Evolutionary conservation across 1,284 basidiomycete species (phyloP), one percentile per base, ranked within the genome.

Genomic region (Kwoniella shivajii): DNA sequence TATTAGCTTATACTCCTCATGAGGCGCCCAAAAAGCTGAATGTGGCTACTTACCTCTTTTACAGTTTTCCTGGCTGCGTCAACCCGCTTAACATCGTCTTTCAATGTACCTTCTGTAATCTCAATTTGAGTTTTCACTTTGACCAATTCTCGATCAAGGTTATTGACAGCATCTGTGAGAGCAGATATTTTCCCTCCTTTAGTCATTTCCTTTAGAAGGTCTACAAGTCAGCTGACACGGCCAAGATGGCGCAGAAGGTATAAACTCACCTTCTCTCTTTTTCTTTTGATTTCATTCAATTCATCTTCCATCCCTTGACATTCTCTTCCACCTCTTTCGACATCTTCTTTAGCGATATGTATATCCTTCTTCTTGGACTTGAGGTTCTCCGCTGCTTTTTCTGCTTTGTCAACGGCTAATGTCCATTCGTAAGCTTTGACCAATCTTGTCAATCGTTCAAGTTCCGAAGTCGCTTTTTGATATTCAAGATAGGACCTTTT

Each of bases 341-440:
- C 71, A 51, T 79, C 73, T 54, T 76, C 72, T 46, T 77, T 69
- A 30, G 75, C 77, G 33, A 37, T 57, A 38, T 71, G 64, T 33
- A 77, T 67, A 27, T 76, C 75, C 27, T 46, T 52, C 44, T 69
- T 66, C 53, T 73, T 72, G 47, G 67, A 63, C 53, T 76, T 71
- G 51, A 81, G 67, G 13, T 66, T 68, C 16, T 70, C 69, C 10
- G 61, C 69, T 3, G 74, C 71, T 64, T 81, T 79, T 33, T 78
- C 77, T 31, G 77, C 76, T 71, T 87, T 86, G 44, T 81, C 72
- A 11, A 89, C 84, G 53, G 88, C 86, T n/a, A 80, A 74, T 22
- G 83, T 83, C 91, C 93, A 99, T 65, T 98, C 92, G 81, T 86
- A 91, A 0, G 96, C 96, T 24, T 88, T 85, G 60, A 97, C 81